Base-by-base conservation (phyloP, 805 yeast species). In the Metschnikowia arizonensis region DNA sequence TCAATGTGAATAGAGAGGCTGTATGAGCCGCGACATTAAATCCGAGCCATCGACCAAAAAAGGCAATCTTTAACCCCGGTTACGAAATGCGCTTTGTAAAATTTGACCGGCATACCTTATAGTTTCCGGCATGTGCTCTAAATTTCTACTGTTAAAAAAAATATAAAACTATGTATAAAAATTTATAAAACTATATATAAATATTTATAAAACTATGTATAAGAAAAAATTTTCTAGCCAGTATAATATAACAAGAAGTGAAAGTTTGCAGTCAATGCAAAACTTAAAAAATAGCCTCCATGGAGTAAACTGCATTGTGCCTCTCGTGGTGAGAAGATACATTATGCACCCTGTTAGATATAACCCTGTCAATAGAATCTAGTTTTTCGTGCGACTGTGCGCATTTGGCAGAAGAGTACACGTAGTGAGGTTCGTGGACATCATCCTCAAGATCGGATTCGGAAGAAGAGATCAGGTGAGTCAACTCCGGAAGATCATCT, bases 241-340 rank as follows among this genome's bases (percentile, higher is more conserved):
- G 32, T 37, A 30, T 30, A 37, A 36, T 29, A 4, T 14, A 12
- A n/a, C 11, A n/a, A 15, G 46, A 31, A 30, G 17, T 29, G 28
- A 37, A 26, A 32, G 15, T 12, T n/a, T 28, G 26, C 32, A 19
- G 19, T 26, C 33, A 37, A 19, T 15, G 19, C 34, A n/a, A 29
- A 5, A 59, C 52, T 25, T 61, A 60, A 42, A 69, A 63, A 6
- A 73, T 65, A 47, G 70, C 74, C 39, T 59, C 68, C 48, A 74
- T 52, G 4, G 76, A 65, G 26, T 72, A 62, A 18, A 61, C 53
- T 3, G 76, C 73, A 41, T 61, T 55, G 40, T 50, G 50, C 44
- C 66, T 53, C 39, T 55, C 61, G 40, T 62, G 66, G 39, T 47
- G 49, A 48, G 41, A 23, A 5, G 33, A 24, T 17, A 14, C 4